Evolutionary conservation across 768 basidiomycete genomes (phyloP).

Genomic region (Russula abietina): DNA sequence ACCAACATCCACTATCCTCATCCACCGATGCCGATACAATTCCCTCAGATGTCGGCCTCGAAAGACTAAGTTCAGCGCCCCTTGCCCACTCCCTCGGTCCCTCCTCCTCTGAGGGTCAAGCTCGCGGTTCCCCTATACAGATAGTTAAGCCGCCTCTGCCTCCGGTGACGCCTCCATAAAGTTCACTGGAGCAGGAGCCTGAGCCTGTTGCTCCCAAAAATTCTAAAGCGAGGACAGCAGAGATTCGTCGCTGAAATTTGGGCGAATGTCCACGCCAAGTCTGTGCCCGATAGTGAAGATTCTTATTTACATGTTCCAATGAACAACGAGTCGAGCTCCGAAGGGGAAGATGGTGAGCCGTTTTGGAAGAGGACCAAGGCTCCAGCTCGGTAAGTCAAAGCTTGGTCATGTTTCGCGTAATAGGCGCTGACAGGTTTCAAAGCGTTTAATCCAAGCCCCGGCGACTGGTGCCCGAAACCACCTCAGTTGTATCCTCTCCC

Average conservation of each 20-base stretch:
- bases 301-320: slow-evolving; percentile 30
- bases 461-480: neutral
- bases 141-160: slow-evolving; percentile 13
- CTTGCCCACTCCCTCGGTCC: slow-evolving; percentile 14
- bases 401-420: neutral
- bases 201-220: slow-evolving; percentile 33
- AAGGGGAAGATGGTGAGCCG: slow-evolving; percentile 23
- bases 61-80: neutral
- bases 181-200: slow-evolving; percentile 24
- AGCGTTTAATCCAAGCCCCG: neutral
- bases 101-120: slow-evolving; percentile 5
- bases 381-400: slow-evolving; percentile 1
- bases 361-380: slow-evolving; percentile 15
- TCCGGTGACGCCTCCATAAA: slow-evolving; percentile 28
- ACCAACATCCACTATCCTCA: slow-evolving; percentile 12
- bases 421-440: neutral
- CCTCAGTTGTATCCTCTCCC: slow-evolving; percentile 1
- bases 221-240: slow-evolving; percentile 42
- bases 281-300: slow-evolving; percentile 37
- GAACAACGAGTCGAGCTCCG: slow-evolving; percentile 27
- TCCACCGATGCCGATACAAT: slow-evolving; percentile 7
- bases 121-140: neutral
- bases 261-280: slow-evolving; percentile 45
- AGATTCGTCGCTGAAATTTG: slow-evolving; percentile 61
- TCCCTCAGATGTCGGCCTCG: neutral